These are phyloP conservation scores for Yarrowia keelungensis DNA, from an alignment of 805 yeast genomes.

Conservation along the genomic window DNA sequence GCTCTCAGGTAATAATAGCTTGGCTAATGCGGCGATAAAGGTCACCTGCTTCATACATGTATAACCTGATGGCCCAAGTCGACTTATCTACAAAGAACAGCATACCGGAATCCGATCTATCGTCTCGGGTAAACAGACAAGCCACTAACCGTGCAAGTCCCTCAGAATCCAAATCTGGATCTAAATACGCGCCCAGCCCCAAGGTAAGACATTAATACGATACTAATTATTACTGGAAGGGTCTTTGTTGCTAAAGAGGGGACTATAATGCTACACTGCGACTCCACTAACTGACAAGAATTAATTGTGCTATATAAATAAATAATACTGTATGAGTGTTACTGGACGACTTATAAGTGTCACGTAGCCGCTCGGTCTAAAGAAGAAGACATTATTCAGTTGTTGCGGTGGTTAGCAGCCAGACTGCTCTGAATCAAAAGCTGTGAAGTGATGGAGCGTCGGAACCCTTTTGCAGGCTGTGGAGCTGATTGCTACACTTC, in stretches of 20 bases:
- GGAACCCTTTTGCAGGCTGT: background rate
- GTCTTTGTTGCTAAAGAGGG: background rate
- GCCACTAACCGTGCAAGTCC: background rate
- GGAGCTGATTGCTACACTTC: constrained; percentile 17
- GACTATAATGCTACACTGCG: background rate
- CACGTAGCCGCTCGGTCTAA: constrained; percentile 16
- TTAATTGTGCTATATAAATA: constrained; percentile 32
- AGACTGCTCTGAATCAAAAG: background rate
- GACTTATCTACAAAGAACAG: background rate
- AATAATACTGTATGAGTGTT: constrained; percentile 29
- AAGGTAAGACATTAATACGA: constrained; percentile 6
- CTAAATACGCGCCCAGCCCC: background rate
- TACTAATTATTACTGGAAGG: background rate
- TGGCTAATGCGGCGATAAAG: background rate
- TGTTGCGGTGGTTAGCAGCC: constrained; percentile 12
- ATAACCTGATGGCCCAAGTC: background rate
- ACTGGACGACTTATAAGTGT: background rate
- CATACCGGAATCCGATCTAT: too few relatives aligned
- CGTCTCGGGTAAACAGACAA: background rate
- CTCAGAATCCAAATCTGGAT: background rate
- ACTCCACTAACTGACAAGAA: constrained; percentile 2
- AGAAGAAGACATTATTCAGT: constrained; percentile 25
- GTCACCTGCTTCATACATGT: constrained; percentile 4
- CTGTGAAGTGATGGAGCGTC: background rate
- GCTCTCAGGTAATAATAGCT: background rate